Evolutionary conservation across 495 filamentous ascomycete species (phyloP), one percentile per base, ranked within the genome.

Genomic region (Wilcoxina mikolae): DNA sequence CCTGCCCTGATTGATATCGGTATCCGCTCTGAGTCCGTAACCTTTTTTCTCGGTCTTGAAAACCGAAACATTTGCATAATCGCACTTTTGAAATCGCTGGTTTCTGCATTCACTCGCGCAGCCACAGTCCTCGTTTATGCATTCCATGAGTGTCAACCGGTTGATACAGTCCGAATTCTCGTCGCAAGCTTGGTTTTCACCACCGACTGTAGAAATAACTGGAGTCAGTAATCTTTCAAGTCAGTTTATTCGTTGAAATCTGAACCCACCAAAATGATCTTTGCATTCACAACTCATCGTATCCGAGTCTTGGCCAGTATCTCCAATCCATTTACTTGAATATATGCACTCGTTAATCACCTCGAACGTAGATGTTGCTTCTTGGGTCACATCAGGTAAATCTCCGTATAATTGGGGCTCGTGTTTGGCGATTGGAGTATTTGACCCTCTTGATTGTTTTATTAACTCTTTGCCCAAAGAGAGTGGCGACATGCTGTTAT

Each of bases 91-190:
- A 60, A 99, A 96, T 48, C 91, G 83, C 63, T 94, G 87, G 65
- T 99, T 99, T 65, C 90, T 85, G 66, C 91, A 99, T 39, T 78
- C 80, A 27, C 75, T 67, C 38, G 89, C 90, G 70, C 91, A 99
- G 59, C 84, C 81, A 69, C 89, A 95, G 48, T 83, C 79, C 56
- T 78, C 77, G 39, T 81, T 79, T 18, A 85, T 76, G 67, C 91
- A 99, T 68, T 99, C 91, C 74, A 99, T 94, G 65, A 94, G 95
- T 28, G 91, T 96, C 51, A 85, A 83, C 65, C 93, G 86, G 67
- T 99, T 99, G 72, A 99, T 99, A 68, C 91, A 99, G 68, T 96
- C 91, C 17, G 91, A 95, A 69, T 96, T 87, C 58, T 93, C 87
- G 35, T 86, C 91, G 68, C 91, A 99, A 47, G 91, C 89, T 65